Evolutionary conservation across 73 alveolate species (phyloP).

Genomic region (Tetrahymena elliotti): DNA sequence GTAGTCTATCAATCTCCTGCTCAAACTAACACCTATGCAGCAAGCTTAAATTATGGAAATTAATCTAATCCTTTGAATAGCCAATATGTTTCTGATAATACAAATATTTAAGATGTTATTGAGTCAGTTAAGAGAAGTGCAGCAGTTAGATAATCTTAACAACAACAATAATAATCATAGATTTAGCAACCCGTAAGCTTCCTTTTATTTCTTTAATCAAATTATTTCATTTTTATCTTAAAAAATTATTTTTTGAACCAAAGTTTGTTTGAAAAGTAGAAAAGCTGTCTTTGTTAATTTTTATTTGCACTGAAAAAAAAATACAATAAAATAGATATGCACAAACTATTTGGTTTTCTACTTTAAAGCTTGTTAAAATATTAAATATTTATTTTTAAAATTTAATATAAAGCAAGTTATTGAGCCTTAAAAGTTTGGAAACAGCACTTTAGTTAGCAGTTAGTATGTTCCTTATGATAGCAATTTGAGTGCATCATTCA

Average conservation of each 20-base stretch:
- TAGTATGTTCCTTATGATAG: background rate
- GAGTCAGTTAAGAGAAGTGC: background rate
- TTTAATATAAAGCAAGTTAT: background rate
- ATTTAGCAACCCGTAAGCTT: background rate
- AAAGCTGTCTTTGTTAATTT: background rate
- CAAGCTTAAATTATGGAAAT: background rate
- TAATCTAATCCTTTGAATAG: background rate
- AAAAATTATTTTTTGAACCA: background rate
- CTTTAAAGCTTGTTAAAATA: background rate
- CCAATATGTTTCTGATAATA: background rate
- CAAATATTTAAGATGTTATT: background rate
- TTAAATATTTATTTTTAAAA: too few species aligned
- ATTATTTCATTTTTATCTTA: background rate
- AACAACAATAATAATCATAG: background rate
- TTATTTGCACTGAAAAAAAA: background rate
- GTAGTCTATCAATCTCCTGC: background rate
- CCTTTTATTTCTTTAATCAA: background rate
- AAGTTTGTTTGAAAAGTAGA: background rate
- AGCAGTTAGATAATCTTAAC: background rate
- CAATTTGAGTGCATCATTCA: background rate
- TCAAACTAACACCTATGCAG: background rate
- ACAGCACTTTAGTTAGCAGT: background rate
- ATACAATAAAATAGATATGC: background rate
- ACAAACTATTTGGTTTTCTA: background rate
- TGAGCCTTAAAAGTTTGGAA: background rate